A percentile compares a stretch with the other conserved stretches of the same genome.
Conservation (phyloP, 2,329 filamentous ascomycete genomes). For the Curvularia verruculosa region DNA sequence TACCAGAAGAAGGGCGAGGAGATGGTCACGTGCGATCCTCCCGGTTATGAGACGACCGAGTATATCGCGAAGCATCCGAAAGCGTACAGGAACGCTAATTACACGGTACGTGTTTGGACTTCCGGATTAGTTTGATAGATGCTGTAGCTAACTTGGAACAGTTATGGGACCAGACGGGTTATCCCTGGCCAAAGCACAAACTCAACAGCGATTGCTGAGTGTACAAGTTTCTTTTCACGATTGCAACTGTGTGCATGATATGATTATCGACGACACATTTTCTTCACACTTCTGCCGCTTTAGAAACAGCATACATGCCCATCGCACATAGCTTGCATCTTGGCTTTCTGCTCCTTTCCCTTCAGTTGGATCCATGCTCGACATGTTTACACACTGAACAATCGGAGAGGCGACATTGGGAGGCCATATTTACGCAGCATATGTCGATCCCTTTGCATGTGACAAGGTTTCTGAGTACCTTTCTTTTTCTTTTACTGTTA, state of each 20-base stretch:
- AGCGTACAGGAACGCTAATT: constrained; percentile 59
- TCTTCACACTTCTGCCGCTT: background rate
- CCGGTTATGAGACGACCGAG: constrained; percentile 59
- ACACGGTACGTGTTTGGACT: constrained; percentile 52
- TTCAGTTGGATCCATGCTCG: background rate
- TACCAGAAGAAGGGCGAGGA: constrained; percentile 59
- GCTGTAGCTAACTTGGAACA: constrained; percentile 19
- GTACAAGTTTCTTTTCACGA: background rate
- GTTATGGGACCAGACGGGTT: constrained; percentile 44
- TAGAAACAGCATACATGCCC: background rate
- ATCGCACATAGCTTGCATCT: no score
- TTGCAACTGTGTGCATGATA: background rate
- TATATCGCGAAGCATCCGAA: constrained; percentile 57
- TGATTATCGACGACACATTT: background rate
- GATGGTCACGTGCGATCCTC: constrained; percentile 61
- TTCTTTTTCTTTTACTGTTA: background rate
- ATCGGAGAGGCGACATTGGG: background rate
- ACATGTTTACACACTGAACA: background rate
- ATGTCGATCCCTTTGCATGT: constrained; percentile 11
- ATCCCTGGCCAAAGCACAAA: constrained; percentile 52
- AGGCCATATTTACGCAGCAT: constrained; percentile 10
- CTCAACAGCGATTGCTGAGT: constrained; percentile 51
- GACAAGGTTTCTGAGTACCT: constrained; percentile 2
- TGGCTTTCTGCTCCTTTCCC: background rate
- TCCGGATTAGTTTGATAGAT: background rate